Conservation (phyloP, 2,329 filamentous ascomycete genomes). For the Tolypocladium paradoxum region DNA sequence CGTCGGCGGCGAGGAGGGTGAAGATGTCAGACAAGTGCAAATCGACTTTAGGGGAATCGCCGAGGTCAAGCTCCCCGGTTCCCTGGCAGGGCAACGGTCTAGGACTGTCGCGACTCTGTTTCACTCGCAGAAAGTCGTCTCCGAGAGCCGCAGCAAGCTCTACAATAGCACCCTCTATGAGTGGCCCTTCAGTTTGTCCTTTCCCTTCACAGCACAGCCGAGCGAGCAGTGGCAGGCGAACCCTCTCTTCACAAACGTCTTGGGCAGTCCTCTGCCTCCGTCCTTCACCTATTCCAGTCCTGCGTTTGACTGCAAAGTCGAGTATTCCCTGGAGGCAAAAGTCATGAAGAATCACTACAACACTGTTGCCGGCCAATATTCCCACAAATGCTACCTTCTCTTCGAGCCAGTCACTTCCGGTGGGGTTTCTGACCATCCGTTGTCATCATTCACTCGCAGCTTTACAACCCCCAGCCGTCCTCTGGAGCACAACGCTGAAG, state of each 20-base stretch:
- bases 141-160: neutral
- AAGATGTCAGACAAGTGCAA: neutral
- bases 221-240: neutral
- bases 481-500: neutral
- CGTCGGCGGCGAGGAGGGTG: neutral
- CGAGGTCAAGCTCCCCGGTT: neutral
- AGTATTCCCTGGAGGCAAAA: neutral
- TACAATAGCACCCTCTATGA: neutral
- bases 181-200: neutral
- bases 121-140: neutral
- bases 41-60: neutral
- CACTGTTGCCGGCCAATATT: neutral
- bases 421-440: neutral
- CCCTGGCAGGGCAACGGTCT: neutral
- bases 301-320: neutral
- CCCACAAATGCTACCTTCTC: neutral
- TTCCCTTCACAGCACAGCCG: neutral
- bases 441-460: neutral
- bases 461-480: neutral
- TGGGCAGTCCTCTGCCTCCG: neutral
- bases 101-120: neutral
- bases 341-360: neutral
- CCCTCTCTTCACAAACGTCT: neutral
- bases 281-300: neutral
- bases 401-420: neutral